A percentile compares a stretch with the other conserved stretches of the same genome.
Conservation (phyloP, 768 basidiomycete genomes). For the Cystobasidiopsis lactophilus region DNA sequence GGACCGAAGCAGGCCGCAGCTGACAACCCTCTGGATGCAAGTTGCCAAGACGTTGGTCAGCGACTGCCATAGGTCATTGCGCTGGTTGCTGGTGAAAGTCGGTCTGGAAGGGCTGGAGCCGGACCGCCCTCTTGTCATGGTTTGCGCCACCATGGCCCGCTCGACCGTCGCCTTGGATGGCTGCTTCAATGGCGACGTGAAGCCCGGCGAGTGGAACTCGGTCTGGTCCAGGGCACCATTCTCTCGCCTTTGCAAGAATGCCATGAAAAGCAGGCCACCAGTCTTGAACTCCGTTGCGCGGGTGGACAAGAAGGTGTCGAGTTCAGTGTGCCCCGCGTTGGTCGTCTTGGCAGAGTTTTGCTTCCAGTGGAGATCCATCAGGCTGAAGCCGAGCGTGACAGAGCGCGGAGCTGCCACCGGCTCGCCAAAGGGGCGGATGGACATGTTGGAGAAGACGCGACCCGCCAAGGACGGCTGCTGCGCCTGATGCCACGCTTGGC, state of each 20-base stretch:
- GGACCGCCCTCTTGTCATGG: not conserved
- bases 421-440: conserved; percentile 11
- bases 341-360: not conserved
- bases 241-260: conserved; percentile 16
- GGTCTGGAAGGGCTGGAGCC: conserved; percentile 1
- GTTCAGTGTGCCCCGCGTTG: conserved; percentile 17
- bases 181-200: not conserved
- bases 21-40: conserved; percentile 20
- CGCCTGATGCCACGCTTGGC: not conserved
- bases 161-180: not conserved
- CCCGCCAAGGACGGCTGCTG: conserved; percentile 6
- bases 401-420: conserved; percentile 14
- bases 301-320: conserved; percentile 16
- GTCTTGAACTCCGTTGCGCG: conserved; percentile 18
- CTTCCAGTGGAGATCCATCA: conserved; percentile 18
- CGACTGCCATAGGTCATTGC: conserved; percentile 17
- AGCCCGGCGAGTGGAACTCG: not conserved
- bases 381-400: conserved; percentile 17
- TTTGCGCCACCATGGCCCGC: too few relatives aligned
- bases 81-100: not conserved
- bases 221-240: not conserved
- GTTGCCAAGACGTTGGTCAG: conserved; percentile 14
- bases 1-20: conserved; percentile 17
- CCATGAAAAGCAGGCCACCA: conserved; percentile 17
- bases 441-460: conserved; percentile 13